phyloP scores from a whole-genome alignment of 129 eudicot genomes.

The Arctium minus region DNA sequence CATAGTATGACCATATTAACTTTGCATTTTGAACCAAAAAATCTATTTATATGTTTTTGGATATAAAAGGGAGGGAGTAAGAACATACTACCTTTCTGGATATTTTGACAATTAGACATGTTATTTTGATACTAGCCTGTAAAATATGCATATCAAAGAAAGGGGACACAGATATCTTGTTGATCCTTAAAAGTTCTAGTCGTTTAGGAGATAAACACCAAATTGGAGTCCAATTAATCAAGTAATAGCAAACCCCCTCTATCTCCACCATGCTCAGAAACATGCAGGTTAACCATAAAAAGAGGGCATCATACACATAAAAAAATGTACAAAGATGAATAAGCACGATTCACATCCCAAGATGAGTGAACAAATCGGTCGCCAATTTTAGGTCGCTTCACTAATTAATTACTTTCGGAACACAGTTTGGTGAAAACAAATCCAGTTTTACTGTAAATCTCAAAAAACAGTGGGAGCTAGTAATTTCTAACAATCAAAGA shows the following conservation, averaged over 20 bases:
- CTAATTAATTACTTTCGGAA: background rate
- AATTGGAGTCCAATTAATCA: background rate
- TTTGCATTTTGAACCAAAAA: background rate
- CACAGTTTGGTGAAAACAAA: background rate
- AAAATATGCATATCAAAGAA: background rate
- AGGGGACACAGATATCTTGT: background rate
- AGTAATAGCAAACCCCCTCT: background rate
- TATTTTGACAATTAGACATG: background rate
- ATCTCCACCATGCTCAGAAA: background rate
- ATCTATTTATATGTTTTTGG: background rate
- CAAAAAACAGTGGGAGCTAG: background rate
- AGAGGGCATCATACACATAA: background rate
- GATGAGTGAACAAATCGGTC: background rate
- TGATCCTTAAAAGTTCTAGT: constrained; percentile 12
- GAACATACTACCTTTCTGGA: background rate
- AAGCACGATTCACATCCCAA: background rate
- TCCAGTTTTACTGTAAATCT: background rate
- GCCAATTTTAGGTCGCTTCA: background rate
- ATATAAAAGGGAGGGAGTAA: background rate
- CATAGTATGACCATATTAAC: background rate
- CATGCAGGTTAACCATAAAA: background rate
- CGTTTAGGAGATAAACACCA: background rate
- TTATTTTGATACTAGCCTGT: background rate
- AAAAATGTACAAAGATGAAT: background rate
- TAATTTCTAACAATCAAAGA: background rate